Base-by-base conservation (phyloP, 2,329 filamentous ascomycete genomes). In the Calonectria montana region DNA sequence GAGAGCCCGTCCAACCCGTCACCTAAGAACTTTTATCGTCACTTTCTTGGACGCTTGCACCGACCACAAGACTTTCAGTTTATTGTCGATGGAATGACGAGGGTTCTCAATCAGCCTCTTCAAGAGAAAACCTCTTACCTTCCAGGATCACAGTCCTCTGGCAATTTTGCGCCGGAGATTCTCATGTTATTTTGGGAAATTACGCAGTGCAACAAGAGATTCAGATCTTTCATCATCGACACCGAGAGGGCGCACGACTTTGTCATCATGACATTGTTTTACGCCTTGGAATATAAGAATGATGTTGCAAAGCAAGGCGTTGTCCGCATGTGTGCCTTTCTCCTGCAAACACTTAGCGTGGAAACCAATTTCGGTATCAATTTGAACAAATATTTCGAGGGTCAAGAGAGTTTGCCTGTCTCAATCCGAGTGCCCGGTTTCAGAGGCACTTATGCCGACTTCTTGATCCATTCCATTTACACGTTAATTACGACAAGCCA, bases 161-260 rank as follows among this genome's bases (percentile, higher is more conserved):
- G 94, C 65, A 94, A 94, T 80, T 97, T 96, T 88, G 95, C 96
- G 0, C 96, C 97, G 2, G 97, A 99, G 83, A 97, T 97, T 86
- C 92, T 98, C 67, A 97, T 98, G 90, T 88, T 99, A 2, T 98
- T 98, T 81, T 99, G 97, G 97, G 97, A 99, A 85, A 91, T 95
- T 43, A 91, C 97, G 5, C 97, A 99, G 83, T 98, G 96, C 88
- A 99, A 99, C 85, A 98, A 98, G 84, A 91, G 96, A 71, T 99
- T 99, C 85, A 90, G 97, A 37, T 95, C 95, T 1, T 99, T 98
- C 83, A 97, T 99, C 79, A 96, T 98, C 74, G 97, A 99, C 78
- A 98, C 97, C 0, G 95, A 97, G 80, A 89, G 96, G 66, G 94
- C 94, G 0, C 94, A 98, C 79, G 97, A 99, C 81, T 98, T 98